Evolutionary conservation across 2,329 filamentous ascomycete genomes (phyloP), one percentile per base, ranked within the genome.

Genomic region (Fusarium dimerum): DNA sequence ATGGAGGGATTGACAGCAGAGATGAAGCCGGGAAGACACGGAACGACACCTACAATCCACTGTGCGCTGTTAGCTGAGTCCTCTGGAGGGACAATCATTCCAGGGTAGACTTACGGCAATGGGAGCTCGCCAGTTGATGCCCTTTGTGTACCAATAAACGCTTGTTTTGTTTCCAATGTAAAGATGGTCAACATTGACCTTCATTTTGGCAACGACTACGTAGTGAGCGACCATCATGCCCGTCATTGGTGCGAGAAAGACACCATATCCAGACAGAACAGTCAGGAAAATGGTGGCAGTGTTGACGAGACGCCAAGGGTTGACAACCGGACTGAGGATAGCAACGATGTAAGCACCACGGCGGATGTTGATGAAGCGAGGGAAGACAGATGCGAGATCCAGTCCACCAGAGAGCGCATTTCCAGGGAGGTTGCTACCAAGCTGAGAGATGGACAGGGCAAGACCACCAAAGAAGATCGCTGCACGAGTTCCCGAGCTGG

Each of bases 1-100:
- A 74, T 62, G 3, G 63, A 64, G 0, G 17, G n/a, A 44, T 74
- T 70, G 11, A 77, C 68, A 4, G 73, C 69, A 2, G 70, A 68
- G 7, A 77, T 62, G 51, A 78, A 76, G 12, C 76, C 76, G 0
- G 76, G 75, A 45, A 78, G 55, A 4, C 67, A 69, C 1, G 76
- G 76, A 0, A 62, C 66, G 4, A 74, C 70, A 5, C 73, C 74
- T 17, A 70, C 59, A 17, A 70, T 51, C 72, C 76, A 77, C 70
- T 76, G 30, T 2, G 7, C 1, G 3, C 11, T 40, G 40, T 61
- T 42, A 58, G 53, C 20, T 2, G 38, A 16, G 29, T 4, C 12
- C 15, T 20, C n/a, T 36, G 4, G 3, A 4, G 2, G 30, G 6
- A 2, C 15, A 17, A 15, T 10, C 11, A n/a, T 6, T 26, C 7